phyloP scores from a whole-genome alignment of 2,329 filamentous ascomycete genomes.

The Cryphonectria radicalis region DNA sequence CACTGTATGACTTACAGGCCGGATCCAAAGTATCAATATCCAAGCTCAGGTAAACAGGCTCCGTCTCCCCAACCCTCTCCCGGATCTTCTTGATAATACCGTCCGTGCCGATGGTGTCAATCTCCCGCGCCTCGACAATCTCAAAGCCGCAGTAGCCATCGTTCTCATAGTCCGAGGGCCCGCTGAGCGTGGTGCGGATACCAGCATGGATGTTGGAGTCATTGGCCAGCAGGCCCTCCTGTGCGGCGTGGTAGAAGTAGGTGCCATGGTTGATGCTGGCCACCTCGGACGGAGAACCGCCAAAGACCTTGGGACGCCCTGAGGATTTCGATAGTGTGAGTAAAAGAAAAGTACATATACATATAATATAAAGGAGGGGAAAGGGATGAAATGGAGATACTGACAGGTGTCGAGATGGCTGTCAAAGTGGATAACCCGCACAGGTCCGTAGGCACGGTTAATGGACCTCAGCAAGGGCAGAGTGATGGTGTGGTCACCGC shows the following conservation, averaged over 20 bases:
- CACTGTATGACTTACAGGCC: slow-evolving; percentile 58
- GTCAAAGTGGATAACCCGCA: slow-evolving; percentile 67
- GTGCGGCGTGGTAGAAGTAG: slow-evolving; percentile 83
- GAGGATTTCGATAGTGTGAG: background rate
- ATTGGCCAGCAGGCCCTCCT: slow-evolving; percentile 78
- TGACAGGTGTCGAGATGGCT: slow-evolving; percentile 70
- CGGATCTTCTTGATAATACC: slow-evolving; percentile 81
- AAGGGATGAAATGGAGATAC: slow-evolving; percentile 15
- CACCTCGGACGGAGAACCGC: slow-evolving; percentile 75
- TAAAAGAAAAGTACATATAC: too few relatives aligned
- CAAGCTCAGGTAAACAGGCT: slow-evolving; percentile 79
- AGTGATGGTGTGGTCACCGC: slow-evolving; percentile 67
- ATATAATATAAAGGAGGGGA: background rate
- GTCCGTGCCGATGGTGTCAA: slow-evolving; percentile 57
- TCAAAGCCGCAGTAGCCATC: slow-evolving; percentile 85
- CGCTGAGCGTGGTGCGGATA: slow-evolving; percentile 80
- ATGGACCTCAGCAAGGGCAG: slow-evolving; percentile 63
- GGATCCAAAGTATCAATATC: slow-evolving; percentile 91
- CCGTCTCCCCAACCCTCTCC: slow-evolving; percentile 72
- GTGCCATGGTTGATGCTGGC: slow-evolving; percentile 86
- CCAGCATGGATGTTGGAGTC: slow-evolving; percentile 88
- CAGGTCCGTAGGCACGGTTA: slow-evolving; percentile 63
- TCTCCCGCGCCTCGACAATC: slow-evolving; percentile 72
- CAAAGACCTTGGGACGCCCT: slow-evolving; percentile 86
- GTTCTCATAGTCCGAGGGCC: slow-evolving; percentile 81